These are phyloP conservation scores for Podospora pseudoanserina DNA, from an alignment of 495 filamentous ascomycete species.

Conservation along the genomic window DNA sequence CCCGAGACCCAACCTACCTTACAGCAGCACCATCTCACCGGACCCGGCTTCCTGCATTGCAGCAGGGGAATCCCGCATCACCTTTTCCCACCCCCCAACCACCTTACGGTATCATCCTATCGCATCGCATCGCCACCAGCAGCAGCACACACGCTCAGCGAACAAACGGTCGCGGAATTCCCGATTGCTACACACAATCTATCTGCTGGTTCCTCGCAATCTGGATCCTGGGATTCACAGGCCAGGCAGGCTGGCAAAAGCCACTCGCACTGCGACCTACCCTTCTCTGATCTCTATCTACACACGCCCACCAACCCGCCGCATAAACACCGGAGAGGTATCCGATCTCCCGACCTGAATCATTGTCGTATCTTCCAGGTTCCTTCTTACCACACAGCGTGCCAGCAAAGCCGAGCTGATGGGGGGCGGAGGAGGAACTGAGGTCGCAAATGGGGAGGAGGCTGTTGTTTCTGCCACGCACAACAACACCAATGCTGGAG, in stretches of 20 bases:
- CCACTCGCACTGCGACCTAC: too few species aligned
- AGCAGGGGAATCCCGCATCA: conserved; percentile 1
- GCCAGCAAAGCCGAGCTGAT: conserved; percentile 1
- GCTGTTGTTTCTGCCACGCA: background rate
- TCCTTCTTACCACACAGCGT: too few species aligned
- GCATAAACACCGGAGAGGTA: too few species aligned
- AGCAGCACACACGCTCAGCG: background rate
- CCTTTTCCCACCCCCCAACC: too few species aligned
- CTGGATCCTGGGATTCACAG: conserved; percentile 3
- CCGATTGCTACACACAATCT: background rate
- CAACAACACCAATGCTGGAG: conserved; percentile 2
- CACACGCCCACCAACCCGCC: too few species aligned
- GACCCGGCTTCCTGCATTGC: conserved; percentile 1
- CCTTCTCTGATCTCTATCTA: too few species aligned
- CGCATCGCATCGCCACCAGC: background rate
- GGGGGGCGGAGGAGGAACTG: conserved; percentile 8
- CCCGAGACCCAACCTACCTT: background rate
- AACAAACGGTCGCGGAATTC: background rate
- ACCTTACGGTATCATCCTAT: too few species aligned
- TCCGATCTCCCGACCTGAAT: too few species aligned
- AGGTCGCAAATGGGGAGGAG: background rate
- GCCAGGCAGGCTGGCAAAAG: background rate
- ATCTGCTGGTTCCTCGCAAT: background rate
- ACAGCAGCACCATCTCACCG: background rate
- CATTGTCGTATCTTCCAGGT: too few species aligned